These are phyloP conservation scores for Botryotinia globosa DNA, from an alignment of 2,329 filamentous ascomycete genomes.

Conservation along the genomic window DNA sequence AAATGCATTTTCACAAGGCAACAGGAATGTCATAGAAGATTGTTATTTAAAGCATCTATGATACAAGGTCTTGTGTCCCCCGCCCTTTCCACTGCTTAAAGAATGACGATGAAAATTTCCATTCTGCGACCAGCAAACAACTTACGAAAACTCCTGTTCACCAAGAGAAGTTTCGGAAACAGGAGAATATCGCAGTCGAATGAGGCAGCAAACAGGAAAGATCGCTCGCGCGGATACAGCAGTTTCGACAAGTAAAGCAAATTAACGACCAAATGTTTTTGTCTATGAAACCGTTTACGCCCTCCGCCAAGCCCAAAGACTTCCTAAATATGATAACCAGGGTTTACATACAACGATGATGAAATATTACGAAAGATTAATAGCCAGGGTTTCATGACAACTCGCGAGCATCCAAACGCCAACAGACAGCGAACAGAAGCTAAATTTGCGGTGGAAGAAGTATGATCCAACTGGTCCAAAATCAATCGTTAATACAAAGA, in stretches of 20 bases:
- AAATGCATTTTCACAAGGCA: background rate
- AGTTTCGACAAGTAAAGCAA: background rate
- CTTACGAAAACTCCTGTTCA: background rate
- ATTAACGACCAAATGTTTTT: background rate
- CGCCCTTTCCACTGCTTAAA: background rate
- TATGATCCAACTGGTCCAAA: slow-evolving; percentile 25
- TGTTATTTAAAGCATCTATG: slow-evolving; percentile 6
- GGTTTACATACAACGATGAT: background rate
- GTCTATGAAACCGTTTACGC: background rate
- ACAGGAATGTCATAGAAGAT: background rate
- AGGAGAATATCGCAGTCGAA: background rate
- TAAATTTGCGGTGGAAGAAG: slow-evolving; percentile 2
- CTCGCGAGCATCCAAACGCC: slow-evolving; percentile 9
- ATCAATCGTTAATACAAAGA: slow-evolving; percentile 22
- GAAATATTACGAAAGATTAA: background rate
- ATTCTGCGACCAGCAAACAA: background rate
- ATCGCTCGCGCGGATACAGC: background rate
- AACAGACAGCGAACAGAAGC: slow-evolving; percentile 5
- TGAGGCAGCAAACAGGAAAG: background rate
- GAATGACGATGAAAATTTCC: background rate
- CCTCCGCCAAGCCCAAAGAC: slow-evolving; percentile 11
- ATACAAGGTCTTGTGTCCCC: background rate
- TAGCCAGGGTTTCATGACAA: background rate
- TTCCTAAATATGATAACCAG: slow-evolving; percentile 12
- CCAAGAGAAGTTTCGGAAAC: background rate